Percentiles rank a stretch among this genome's conserved stretches.
Evolutionary conservation across 1,284 basidiomycete genomes (phyloP).

Genomic region (Termitomyces sp.): DNA sequence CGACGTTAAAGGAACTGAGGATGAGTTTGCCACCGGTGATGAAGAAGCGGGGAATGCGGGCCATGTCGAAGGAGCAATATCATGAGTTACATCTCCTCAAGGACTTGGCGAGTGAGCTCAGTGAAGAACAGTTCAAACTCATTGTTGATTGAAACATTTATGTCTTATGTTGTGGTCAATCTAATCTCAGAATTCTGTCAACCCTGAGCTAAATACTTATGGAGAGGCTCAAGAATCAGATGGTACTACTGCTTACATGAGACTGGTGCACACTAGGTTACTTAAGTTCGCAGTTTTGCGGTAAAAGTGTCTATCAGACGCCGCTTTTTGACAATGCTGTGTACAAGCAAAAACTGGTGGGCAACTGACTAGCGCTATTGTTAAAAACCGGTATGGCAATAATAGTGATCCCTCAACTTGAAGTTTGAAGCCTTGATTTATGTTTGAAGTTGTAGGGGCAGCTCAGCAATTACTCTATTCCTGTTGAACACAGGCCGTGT

Average conservation of each 20-base stretch:
- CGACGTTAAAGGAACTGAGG: slow-evolving; percentile 1
- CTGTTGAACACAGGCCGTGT: too few species aligned
- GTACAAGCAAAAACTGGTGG: neutral
- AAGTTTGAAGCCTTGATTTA: too few species aligned
- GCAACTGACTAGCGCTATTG: neutral
- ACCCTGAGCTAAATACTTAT: neutral
- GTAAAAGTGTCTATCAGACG: too few species aligned
- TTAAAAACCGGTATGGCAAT: too few species aligned
- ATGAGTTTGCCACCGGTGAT: neutral
- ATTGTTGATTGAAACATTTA: neutral
- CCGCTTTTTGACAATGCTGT: too few species aligned
- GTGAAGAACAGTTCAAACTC: neutral
- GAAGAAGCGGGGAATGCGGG: neutral
- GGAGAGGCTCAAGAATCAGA: neutral
- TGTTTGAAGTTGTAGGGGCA: too few species aligned
- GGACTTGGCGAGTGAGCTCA: neutral
- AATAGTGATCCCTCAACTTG: too few species aligned
- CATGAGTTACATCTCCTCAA: neutral
- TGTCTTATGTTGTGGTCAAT: neutral
- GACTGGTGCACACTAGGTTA: too few species aligned
- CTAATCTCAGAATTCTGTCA: neutral
- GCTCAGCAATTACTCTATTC: too few species aligned
- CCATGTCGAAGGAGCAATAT: neutral
- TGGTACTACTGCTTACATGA: too few species aligned
- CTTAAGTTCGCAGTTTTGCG: too few species aligned